Percentiles rank a stretch among this genome's conserved stretches.
These are phyloP conservation scores for Colletotrichum spaethianum DNA, from an alignment of 2,329 filamentous ascomycete species.

Conservation along the genomic window DNA sequence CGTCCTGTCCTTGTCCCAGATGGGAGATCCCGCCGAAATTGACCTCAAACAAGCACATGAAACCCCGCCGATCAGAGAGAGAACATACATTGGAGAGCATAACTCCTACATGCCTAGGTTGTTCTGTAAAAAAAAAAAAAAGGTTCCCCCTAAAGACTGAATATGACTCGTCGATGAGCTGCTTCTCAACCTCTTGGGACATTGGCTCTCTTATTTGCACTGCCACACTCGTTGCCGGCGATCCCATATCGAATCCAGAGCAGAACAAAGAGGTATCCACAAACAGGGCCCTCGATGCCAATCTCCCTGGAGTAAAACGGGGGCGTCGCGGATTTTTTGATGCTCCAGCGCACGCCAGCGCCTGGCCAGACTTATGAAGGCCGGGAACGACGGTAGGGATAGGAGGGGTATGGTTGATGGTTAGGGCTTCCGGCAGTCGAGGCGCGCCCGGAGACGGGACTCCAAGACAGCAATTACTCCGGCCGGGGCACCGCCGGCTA, in stretches of 20 bases:
- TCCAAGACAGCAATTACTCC: slow-evolving; percentile 37
- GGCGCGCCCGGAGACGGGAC: slow-evolving; percentile 30
- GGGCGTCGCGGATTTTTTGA: slow-evolving; percentile 31
- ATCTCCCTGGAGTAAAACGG: slow-evolving; percentile 31
- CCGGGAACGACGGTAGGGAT: not conserved
- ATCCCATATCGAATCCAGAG: slow-evolving; percentile 11
- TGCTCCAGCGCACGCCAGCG: not conserved
- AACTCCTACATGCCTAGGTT: not conserved
- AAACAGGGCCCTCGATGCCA: slow-evolving; percentile 26
- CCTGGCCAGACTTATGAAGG: not conserved
- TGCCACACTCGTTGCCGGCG: slow-evolving; percentile 27
- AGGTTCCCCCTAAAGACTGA: not conserved
- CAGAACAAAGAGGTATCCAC: slow-evolving; percentile 12
- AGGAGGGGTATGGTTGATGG: not conserved
- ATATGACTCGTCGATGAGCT: slow-evolving; percentile 30
- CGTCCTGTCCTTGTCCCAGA: slow-evolving; percentile 26
- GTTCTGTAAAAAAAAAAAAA: not conserved
- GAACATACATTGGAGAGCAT: not conserved
- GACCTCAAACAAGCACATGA: slow-evolving; percentile 27
- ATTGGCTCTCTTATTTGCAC: slow-evolving; percentile 31
- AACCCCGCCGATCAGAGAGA: slow-evolving; percentile 2
- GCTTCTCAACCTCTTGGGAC: slow-evolving; percentile 19
- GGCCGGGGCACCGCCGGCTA: slow-evolving; percentile 32
- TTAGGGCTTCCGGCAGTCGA: slow-evolving; percentile 38
- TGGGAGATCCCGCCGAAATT: slow-evolving; percentile 27